Conservation (phyloP, 129 eudicot genomes). For the Chrysanthemum seticuspe region DNA sequence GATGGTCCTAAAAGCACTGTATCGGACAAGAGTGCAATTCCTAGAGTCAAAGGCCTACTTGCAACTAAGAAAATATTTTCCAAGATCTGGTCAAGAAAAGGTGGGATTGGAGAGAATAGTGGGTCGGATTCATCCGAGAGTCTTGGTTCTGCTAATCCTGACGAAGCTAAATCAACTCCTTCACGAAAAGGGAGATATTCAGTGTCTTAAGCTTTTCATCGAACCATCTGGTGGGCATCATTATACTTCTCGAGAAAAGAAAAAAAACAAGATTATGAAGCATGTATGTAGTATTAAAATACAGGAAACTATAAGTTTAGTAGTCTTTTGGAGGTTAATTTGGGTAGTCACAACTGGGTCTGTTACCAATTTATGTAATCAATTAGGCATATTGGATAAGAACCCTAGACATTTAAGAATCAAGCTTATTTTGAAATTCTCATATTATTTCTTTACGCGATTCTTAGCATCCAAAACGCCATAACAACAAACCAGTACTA, state of each 20-base stretch:
- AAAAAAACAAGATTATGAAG: slow-evolving; percentile 29
- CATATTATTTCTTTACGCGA: slow-evolving; percentile 8
- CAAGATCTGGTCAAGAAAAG: slow-evolving; percentile 74
- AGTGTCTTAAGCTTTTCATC: slow-evolving; percentile 53
- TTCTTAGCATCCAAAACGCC: background rate
- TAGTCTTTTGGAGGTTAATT: slow-evolving; percentile 21
- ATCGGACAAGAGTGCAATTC: slow-evolving; percentile 53
- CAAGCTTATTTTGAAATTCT: slow-evolving; percentile 12
- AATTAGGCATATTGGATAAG: slow-evolving; percentile 24
- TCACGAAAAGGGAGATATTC: slow-evolving; percentile 69
- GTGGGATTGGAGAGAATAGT: slow-evolving; percentile 66
- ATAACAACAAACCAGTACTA: too few species aligned
- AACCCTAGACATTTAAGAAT: slow-evolving; percentile 26
- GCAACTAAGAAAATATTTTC: slow-evolving; percentile 68
- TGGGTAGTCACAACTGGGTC: background rate
- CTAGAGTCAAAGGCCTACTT: slow-evolving; percentile 72
- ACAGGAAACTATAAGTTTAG: slow-evolving; percentile 10
- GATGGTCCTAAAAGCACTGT: slow-evolving; percentile 34
- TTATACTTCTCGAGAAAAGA: slow-evolving; percentile 1
- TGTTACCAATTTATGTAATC: slow-evolving; percentile 29
- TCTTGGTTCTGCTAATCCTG: slow-evolving; percentile 66
- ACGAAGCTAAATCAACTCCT: slow-evolving; percentile 71
- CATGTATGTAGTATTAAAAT: slow-evolving; percentile 18
- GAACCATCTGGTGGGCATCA: slow-evolving; percentile 12
- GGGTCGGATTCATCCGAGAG: slow-evolving; percentile 94